Evolutionary conservation across 2,329 filamentous ascomycete species (phyloP).

Genomic region (Colletotrichum cuscutae): DNA sequence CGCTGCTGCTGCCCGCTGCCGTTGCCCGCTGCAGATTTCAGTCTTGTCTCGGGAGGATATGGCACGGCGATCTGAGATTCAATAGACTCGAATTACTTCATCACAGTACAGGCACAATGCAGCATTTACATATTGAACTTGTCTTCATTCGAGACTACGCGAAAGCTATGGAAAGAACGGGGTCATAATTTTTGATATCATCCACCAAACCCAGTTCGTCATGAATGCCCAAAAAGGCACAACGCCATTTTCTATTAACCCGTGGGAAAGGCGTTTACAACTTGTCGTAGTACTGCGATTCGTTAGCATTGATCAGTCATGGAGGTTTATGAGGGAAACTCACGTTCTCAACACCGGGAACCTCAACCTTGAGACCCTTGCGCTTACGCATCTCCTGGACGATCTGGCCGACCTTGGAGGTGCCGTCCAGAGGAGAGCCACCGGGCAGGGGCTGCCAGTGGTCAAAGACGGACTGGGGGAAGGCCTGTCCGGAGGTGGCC

Average conservation of each 20-base stretch:
- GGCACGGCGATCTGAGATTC: no score
- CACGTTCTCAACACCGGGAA: conserved; percentile 95
- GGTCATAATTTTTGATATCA: conserved; percentile 42
- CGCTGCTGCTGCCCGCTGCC: not conserved
- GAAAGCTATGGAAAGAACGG: conserved; percentile 36
- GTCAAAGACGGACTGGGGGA: conserved; percentile 99
- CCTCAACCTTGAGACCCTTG: conserved; percentile 98
- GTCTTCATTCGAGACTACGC: conserved; percentile 35
- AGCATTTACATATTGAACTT: conserved; percentile 30
- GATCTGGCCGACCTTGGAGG: conserved; percentile 83
- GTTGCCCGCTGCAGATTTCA: not conserved
- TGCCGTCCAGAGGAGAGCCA: conserved; percentile 88
- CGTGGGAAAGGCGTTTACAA: conserved; percentile 73
- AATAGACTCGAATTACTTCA: not conserved
- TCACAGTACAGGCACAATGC: not conserved
- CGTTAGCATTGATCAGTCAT: conserved; percentile 40
- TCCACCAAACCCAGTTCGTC: conserved; percentile 51
- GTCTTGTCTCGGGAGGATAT: not conserved
- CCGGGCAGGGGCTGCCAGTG: conserved; percentile 97
- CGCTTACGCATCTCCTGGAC: conserved; percentile 95
- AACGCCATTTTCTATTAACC: conserved; percentile 57
- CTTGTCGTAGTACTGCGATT: conserved; percentile 93
- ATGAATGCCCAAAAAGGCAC: conserved; percentile 54
- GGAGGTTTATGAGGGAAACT: conserved; percentile 56
- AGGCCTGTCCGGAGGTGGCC: conserved; percentile 95